A percentile compares a stretch with the other conserved stretches of the same genome.
phyloP scores from a whole-genome alignment of 202 grass and related monocot species.

The Zoysia matrella region DNA sequence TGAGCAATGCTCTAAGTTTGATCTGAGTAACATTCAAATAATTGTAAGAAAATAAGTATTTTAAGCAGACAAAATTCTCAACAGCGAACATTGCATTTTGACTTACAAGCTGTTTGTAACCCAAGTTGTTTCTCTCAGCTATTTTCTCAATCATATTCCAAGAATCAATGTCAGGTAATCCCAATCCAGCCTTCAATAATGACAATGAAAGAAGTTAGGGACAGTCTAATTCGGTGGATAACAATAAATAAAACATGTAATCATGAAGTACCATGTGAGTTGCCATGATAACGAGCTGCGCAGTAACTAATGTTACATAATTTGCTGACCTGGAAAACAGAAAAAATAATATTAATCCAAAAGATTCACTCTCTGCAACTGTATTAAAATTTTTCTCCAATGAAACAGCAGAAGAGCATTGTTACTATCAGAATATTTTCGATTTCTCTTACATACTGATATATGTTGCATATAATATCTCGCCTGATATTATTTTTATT shows the following conservation, averaged over 20 bases:
- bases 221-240: constrained; percentile 27
- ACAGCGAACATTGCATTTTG: constrained; percentile 32
- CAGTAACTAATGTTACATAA: constrained; percentile 91
- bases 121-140: constrained; percentile 97
- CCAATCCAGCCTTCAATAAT: constrained; percentile 86
- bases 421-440: not conserved
- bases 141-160: constrained; percentile 99
- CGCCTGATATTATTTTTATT: constrained; percentile 1
- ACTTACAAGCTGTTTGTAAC: constrained; percentile 98
- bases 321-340: constrained; percentile 76
- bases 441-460: constrained; percentile 28
- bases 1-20: constrained; percentile 91
- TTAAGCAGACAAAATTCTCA: constrained; percentile 27
- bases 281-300: constrained; percentile 91
- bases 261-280: constrained; percentile 85
- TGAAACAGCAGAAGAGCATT: constrained; percentile 16
- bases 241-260: constrained; percentile 39
- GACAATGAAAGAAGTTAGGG: constrained; percentile 39
- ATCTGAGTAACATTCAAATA: constrained; percentile 59
- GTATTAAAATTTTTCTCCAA: constrained; percentile 31
- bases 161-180: constrained; percentile 92
- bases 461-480: constrained; percentile 31
- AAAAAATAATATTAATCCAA: constrained; percentile 43
- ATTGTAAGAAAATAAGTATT: constrained; percentile 37
- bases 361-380: constrained; percentile 2